Percentiles rank a stretch among this genome's conserved stretches.
Conservation (phyloP, 352 stramenopile species). For the Globisporangium uncinulatum region DNA sequence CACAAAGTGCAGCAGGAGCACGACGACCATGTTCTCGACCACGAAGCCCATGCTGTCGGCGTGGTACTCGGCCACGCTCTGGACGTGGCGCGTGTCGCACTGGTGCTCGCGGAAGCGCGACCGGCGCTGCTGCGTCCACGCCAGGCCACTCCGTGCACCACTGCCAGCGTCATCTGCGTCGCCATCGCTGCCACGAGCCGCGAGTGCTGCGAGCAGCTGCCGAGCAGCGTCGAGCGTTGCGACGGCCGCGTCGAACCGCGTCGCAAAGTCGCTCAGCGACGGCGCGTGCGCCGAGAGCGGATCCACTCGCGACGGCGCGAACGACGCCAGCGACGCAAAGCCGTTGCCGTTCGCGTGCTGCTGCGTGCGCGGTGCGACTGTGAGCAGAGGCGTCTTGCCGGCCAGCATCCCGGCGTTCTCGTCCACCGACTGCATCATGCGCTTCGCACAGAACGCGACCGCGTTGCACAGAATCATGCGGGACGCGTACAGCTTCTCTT, state of each 20-base stretch:
- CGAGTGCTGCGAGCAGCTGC: constrained; percentile 28
- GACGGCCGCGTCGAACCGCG: constrained; percentile 44
- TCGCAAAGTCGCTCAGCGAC: constrained; percentile 53
- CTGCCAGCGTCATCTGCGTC: constrained; percentile 1
- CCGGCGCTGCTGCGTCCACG: constrained; percentile 9
- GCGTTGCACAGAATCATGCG: constrained; percentile 80
- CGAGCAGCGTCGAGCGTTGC: constrained; percentile 45
- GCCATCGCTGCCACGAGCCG: constrained; percentile 9
- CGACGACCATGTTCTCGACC: constrained; percentile 71
- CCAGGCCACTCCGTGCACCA: background rate
- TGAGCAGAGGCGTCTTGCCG: constrained; percentile 39
- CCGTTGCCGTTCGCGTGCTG: constrained; percentile 14
- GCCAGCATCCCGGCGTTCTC: constrained; percentile 22
- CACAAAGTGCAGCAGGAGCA: constrained; percentile 62
- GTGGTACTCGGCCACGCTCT: constrained; percentile 72
- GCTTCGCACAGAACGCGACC: constrained; percentile 63
- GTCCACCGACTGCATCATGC: constrained; percentile 61
- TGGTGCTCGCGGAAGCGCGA: constrained; percentile 21
- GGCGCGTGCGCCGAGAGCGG: constrained; percentile 56
- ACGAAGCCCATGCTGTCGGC: constrained; percentile 67
- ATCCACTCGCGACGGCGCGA: constrained; percentile 43
- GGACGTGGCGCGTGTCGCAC: constrained; percentile 32
- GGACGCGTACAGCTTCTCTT: constrained; percentile 77
- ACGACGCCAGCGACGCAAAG: constrained; percentile 45
- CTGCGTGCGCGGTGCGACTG: constrained; percentile 29